phyloP scores from a whole-genome alignment of 1,284 basidiomycete genomes.

The Fomitopsis palustris region DNA sequence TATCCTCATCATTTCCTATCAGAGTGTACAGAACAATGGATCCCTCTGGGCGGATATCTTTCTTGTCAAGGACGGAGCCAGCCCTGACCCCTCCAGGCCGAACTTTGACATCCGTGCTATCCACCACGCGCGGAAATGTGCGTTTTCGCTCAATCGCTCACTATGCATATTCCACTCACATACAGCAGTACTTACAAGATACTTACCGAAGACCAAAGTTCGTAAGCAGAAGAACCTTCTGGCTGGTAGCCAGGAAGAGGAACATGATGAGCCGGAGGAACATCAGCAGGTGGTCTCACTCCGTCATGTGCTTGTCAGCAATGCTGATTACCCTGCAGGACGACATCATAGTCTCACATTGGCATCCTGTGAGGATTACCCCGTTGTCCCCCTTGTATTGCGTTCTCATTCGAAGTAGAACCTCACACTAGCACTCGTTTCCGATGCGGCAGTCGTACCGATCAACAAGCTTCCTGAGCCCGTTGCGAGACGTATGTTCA shows the following conservation, averaged over 20 bases:
- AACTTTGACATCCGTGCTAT: conserved; percentile 55
- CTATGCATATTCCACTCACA: conserved; percentile 5
- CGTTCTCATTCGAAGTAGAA: conserved; percentile 47
- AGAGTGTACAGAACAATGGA: conserved; percentile 80
- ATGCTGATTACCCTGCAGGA: conserved; percentile 29
- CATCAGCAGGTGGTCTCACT: conserved; percentile 34
- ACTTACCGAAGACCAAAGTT: conserved; percentile 67
- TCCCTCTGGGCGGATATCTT: conserved; percentile 87
- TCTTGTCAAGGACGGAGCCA: conserved; percentile 65
- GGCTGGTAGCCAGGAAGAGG: conserved; percentile 30
- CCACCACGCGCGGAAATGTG: conserved; percentile 80
- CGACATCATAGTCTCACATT: conserved; percentile 75
- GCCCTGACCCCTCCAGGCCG: conserved; percentile 56
- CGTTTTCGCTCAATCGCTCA: conserved; percentile 25
- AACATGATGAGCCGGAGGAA: conserved; percentile 18
- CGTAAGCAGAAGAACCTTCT: conserved; percentile 87
- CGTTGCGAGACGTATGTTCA: conserved; percentile 60
- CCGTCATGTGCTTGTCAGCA: conserved; percentile 4
- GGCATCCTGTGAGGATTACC: conserved; percentile 58
- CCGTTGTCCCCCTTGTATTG: background rate
- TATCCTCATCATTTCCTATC: background rate
- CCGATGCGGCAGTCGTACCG: conserved; percentile 59
- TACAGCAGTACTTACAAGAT: conserved; percentile 76
- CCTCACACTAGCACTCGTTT: conserved; percentile 83
- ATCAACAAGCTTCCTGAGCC: conserved; percentile 61